These are phyloP conservation scores for Oenanthe sinensis DNA, from an alignment of 129 eudicot genomes.

Conservation along the genomic window DNA sequence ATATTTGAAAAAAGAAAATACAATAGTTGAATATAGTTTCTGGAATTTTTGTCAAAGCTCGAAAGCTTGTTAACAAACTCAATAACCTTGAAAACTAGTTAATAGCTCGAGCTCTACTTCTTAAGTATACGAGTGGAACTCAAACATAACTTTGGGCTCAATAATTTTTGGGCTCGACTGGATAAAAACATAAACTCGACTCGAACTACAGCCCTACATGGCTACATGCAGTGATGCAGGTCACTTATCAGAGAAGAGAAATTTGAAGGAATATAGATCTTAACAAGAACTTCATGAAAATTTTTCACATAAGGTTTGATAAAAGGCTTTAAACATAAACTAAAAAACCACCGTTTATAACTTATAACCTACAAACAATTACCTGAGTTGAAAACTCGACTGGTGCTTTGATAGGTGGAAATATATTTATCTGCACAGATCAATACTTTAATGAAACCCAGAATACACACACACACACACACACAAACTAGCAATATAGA, in stretches of 20 bases:
- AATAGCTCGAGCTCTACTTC: no score
- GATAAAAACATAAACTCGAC: no score
- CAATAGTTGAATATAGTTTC: no score
- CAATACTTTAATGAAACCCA: slow-evolving; percentile 8
- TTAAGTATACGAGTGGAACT: no score
- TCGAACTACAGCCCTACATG: not conserved
- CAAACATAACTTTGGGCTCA: no score
- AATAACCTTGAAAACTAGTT: no score
- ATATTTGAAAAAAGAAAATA: no score
- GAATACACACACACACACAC: not conserved
- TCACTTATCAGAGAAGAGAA: not conserved
- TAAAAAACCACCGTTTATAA: not conserved
- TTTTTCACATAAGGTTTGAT: not conserved
- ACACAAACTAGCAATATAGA: not conserved
- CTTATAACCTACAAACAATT: not conserved
- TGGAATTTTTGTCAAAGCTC: no score
- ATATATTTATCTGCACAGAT: slow-evolving; percentile 65
- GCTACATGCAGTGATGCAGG: not conserved
- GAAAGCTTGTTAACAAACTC: no score
- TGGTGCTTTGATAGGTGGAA: slow-evolving; percentile 87
- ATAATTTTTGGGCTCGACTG: no score
- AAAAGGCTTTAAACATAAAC: not conserved
- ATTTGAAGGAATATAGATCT: not conserved
- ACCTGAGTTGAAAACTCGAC: slow-evolving; percentile 61
- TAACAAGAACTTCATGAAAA: not conserved